Percentiles rank a stretch among this genome's conserved stretches.
Conservation (phyloP, 129 eudicot genomes). For the Chrysanthemum makinoi region DNA sequence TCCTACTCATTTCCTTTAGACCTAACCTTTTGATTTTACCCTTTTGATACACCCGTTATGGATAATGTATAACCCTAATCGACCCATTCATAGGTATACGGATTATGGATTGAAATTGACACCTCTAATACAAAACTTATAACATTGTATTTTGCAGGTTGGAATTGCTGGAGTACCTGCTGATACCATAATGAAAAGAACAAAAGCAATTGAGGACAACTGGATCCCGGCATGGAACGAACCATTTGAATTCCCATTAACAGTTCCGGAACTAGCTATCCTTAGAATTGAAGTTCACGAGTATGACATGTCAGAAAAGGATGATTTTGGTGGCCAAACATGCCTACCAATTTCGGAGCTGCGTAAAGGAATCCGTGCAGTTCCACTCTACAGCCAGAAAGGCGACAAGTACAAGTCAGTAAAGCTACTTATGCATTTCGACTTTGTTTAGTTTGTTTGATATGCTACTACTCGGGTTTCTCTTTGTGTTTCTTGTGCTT, state of each 20-base stretch:
- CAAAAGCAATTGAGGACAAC: slow-evolving; percentile 72
- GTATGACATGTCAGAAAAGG: slow-evolving; percentile 88
- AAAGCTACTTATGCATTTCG: slow-evolving; percentile 81
- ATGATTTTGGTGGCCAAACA: slow-evolving; percentile 91
- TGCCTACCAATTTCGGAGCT: slow-evolving; percentile 83
- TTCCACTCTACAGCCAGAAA: slow-evolving; percentile 62
- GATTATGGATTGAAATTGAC: neutral
- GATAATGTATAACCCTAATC: too few species aligned
- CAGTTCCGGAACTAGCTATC: slow-evolving; percentile 84
- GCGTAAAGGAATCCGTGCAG: slow-evolving; percentile 79
- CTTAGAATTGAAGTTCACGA: slow-evolving; percentile 90
- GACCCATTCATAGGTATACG: neutral
- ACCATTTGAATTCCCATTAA: slow-evolving; percentile 64
- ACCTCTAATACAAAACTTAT: neutral
- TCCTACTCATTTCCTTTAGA: too few species aligned
- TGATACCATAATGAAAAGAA: slow-evolving; percentile 77
- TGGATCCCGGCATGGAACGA: slow-evolving; percentile 97
- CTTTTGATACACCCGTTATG: too few species aligned
- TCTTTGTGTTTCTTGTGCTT: too few species aligned
- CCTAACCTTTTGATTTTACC: neutral
- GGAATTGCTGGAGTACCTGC: slow-evolving; percentile 90
- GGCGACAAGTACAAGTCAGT: slow-evolving; percentile 73
- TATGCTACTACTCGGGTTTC: neutral
- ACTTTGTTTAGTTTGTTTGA: slow-evolving; percentile 41
- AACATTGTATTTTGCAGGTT: slow-evolving; percentile 37